Conservation (phyloP, 768 basidiomycete genomes). For the Leucogyrophana mollusca region DNA sequence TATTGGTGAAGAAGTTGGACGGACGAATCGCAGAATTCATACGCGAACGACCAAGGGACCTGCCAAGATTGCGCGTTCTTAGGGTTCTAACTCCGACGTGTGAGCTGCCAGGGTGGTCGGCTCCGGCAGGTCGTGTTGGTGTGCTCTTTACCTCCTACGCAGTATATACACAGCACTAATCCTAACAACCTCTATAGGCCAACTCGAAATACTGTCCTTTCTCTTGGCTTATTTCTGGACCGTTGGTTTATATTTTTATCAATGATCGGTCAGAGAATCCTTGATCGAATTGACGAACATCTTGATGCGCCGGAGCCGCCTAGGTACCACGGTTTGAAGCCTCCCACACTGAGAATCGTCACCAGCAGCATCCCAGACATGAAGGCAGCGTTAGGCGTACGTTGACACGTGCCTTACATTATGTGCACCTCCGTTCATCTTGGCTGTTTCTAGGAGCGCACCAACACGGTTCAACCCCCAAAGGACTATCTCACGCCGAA, state of each 20-base stretch:
- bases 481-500: conserved; percentile 5
- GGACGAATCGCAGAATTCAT: no score
- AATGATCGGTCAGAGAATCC: conserved; percentile 26
- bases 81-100: no score
- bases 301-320: conserved; percentile 8
- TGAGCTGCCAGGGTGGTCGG: no score
- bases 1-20: no score
- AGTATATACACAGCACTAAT: no score
- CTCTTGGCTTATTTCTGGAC: background rate
- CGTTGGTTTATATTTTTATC: conserved; percentile 12
- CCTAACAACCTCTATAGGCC: no score
- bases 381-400: conserved; percentile 11
- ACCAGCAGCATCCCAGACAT: conserved; percentile 4
- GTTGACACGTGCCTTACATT: conserved; percentile 1
- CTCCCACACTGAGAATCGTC: conserved; percentile 14
- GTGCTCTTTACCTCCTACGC: no score
- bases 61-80: no score
- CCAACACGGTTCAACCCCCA: conserved; percentile 13
- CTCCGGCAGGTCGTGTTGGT: no score
- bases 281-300: conserved; percentile 24
- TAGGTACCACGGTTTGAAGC: conserved; percentile 7
- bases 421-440: background rate
- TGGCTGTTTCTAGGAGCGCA: conserved; percentile 16
- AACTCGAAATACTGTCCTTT: no score
- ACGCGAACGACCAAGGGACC: no score